Evolutionary conservation across 371 early-diverging fungal genomes (phyloP).

Genomic region (Conidiobolus coronatus): DNA sequence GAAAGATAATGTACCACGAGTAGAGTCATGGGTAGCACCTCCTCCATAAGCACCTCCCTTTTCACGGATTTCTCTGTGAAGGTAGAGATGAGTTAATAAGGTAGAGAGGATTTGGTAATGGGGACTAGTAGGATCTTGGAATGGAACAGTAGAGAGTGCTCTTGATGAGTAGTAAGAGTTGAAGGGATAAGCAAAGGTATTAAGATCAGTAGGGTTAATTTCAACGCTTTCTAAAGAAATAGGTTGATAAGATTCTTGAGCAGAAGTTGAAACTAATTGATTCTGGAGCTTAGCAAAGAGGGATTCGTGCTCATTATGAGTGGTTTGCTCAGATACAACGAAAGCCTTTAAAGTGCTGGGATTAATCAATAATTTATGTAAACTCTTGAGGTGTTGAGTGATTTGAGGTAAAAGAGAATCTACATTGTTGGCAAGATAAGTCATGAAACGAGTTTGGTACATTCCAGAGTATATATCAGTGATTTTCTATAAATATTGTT

Average conservation of each 20-base stretch:
- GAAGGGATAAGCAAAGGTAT: slow-evolving; percentile 22
- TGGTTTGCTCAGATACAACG: too few species aligned
- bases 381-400: background rate
- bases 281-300: too few species aligned
- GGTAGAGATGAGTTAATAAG: slow-evolving; percentile 54
- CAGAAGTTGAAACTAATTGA: too few species aligned
- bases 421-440: slow-evolving; percentile 30
- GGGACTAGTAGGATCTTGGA: background rate
- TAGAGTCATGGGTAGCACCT: slow-evolving; percentile 45
- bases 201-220: too few species aligned
- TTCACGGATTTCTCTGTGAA: slow-evolving; percentile 88
- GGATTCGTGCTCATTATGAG: too few species aligned
- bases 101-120: slow-evolving; percentile 32
- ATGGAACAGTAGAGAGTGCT: slow-evolving; percentile 45
- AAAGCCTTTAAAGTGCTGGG: slow-evolving; percentile 26
- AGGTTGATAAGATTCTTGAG: too few species aligned
- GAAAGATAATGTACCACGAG: slow-evolving; percentile 63
- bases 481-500: slow-evolving; percentile 4
- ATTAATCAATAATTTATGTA: background rate
- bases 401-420: slow-evolving; percentile 15
- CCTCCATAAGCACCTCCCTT: slow-evolving; percentile 94
- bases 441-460: slow-evolving; percentile 58
- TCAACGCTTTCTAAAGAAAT: too few species aligned
- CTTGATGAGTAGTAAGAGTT: slow-evolving; percentile 66
- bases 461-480: slow-evolving; percentile 50